These are phyloP conservation scores for Suillus ampliporus DNA, from an alignment of 768 basidiomycete species.

Conservation along the genomic window DNA sequence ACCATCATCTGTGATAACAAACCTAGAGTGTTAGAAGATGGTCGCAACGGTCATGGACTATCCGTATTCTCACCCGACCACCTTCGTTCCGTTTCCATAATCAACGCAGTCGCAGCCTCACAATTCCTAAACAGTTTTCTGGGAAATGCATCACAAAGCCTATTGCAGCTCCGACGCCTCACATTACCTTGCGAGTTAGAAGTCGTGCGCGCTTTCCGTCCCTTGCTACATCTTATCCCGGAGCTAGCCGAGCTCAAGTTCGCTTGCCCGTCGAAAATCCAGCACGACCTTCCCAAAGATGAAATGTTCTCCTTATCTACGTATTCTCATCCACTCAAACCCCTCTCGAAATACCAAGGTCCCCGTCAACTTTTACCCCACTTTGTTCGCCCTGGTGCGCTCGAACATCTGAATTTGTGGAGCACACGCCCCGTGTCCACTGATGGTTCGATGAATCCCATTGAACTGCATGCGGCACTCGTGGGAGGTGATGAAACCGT, in stretches of 20 bases:
- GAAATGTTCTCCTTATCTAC: background rate
- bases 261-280: background rate
- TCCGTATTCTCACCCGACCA: constrained; percentile 10
- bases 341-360: constrained; percentile 12
- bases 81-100: constrained; percentile 8
- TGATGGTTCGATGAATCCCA: background rate
- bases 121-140: background rate
- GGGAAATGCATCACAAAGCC: background rate
- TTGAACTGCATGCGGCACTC: constrained; percentile 2
- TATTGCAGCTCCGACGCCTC: constrained; percentile 5
- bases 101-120: background rate
- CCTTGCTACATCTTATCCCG: constrained; percentile 10
- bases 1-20: constrained; percentile 4
- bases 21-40: background rate
- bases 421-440: background rate
- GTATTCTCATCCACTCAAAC: background rate
- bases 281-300: background rate
- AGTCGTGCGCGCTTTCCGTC: constrained; percentile 5
- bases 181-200: constrained; percentile 9
- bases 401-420: constrained; percentile 10
- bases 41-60: background rate
- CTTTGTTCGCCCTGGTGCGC: constrained; percentile 10
- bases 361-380: constrained; percentile 11
- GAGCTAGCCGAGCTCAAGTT: constrained; percentile 13
- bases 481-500: background rate